Evolutionary conservation across 2,329 filamentous ascomycete genomes (phyloP).

Genomic region (Scolecobasidium constrictum): DNA sequence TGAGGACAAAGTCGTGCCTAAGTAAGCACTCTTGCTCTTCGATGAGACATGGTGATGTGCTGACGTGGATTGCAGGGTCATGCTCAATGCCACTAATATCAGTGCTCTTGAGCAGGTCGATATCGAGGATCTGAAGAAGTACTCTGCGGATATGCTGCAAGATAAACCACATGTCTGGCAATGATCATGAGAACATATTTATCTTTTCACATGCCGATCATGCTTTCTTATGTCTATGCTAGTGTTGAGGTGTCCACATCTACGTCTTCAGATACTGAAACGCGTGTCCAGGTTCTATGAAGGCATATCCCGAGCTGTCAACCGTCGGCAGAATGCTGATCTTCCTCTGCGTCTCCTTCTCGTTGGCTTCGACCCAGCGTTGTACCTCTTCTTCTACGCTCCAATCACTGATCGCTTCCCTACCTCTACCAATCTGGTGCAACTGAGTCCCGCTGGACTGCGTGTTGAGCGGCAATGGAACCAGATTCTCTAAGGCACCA

Average conservation of each 20-base stretch:
- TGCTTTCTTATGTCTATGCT: not conserved
- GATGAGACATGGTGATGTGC: not conserved
- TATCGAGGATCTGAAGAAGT: conserved; percentile 39
- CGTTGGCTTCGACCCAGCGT: conserved; percentile 18
- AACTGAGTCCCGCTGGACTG: conserved; percentile 20
- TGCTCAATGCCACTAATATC: conserved; percentile 42
- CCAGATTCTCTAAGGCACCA: conserved; percentile 34
- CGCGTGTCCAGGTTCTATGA: conserved; percentile 15
- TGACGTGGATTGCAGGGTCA: conserved; percentile 25
- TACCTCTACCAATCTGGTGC: conserved; percentile 18
- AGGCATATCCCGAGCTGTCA: conserved; percentile 18
- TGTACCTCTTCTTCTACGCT: conserved; percentile 20
- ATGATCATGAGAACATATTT: no score
- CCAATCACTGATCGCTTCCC: conserved; percentile 19
- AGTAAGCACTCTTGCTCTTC: conserved; percentile 14
- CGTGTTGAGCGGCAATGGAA: conserved; percentile 20
- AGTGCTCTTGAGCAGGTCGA: conserved; percentile 37
- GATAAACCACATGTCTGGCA: not conserved
- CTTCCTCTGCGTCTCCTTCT: conserved; percentile 19
- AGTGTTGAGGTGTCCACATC: not conserved
- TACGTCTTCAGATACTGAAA: conserved; percentile 17
- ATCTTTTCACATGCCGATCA: not conserved
- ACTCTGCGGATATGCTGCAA: conserved; percentile 30
- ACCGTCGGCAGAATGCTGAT: conserved; percentile 17
- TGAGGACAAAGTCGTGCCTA: conserved; percentile 35